Base-by-base conservation (phyloP, 352 stramenopile species). In the Pythium periplocum region DNA sequence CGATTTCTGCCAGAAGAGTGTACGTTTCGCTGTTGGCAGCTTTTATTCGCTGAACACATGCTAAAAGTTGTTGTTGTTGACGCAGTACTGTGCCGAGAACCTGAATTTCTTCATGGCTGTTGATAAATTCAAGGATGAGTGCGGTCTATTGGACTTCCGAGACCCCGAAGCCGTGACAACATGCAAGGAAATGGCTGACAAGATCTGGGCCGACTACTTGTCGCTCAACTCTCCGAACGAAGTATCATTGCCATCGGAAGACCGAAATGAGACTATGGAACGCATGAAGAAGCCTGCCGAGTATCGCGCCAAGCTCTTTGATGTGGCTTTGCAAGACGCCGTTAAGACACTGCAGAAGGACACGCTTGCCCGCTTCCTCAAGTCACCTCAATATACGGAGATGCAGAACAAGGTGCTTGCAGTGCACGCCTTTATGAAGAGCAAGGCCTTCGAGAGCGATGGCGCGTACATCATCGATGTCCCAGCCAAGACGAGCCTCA, bases 31-130 rank as follows among this genome's bases (percentile, higher is more conserved):
- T 42, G 41, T 26, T 11, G 26, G 17, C 17, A 26, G 17, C 17
- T 26, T 26, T 26, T 0, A 26, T 26, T 26, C 17, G 17, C 17
- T 26, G 17, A 26, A 26, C 17, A 26, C 17, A 26, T 26, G 17
- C 17, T 26, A 26, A 26, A 26, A 26, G 17, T 17, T 8, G 4
- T 2, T 17, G 6, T 45, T 7, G 37, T 45, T 6, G 17, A 26
- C 10, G 30, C 40, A 90, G 80, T 90, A 88, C 47, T 90, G 80
- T 40, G 83, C 83, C 4, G 80, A 90, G 66, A 90, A 93, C 66
- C 62, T 93, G 17, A 90, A 90, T 48, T 89, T 93, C 64, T 89
- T 93, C 65, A 90, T 93, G 83, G 83, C 83, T 2, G 83, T 90
- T 1, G 83, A 90, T 64, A 90, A 90, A 51, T 90, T 90, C 66